phyloP scores from a whole-genome alignment of 768 basidiomycete species.

The Tremella yokohamensis region DNA sequence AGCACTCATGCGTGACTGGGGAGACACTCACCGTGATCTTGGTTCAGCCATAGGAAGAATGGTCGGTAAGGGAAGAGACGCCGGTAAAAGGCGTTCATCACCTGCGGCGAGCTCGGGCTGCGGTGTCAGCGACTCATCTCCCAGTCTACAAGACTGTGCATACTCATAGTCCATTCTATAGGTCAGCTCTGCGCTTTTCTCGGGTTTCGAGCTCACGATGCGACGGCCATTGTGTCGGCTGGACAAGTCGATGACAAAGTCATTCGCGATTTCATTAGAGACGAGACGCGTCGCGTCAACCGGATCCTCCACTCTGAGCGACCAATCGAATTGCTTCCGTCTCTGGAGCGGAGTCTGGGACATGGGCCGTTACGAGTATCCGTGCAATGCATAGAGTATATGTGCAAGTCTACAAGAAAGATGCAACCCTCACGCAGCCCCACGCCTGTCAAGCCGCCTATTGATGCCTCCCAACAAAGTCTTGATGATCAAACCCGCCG shows the following conservation, averaged over 20 bases:
- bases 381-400: no score
- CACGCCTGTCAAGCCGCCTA: conserved; percentile 5
- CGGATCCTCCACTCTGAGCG: no score
- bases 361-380: no score
- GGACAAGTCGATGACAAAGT: no score
- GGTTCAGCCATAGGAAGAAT: conserved; percentile 91
- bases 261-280: no score
- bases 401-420: no score
- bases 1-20: neutral
- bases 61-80: conserved; percentile 92
- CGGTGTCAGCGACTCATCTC: neutral
- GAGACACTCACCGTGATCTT: conserved; percentile 61
- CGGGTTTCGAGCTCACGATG: no score
- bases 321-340: no score
- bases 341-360: no score
- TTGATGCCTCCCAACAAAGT: conserved; percentile 67
- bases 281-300: no score
- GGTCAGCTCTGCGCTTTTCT: conserved; percentile 6
- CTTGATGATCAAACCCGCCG: conserved; percentile 59
- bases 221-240: no score
- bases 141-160: neutral
- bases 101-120: conserved; percentile 57
- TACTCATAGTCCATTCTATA: conserved; percentile 31
- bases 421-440: neutral
- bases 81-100: conserved; percentile 77